Evolutionary conservation across 805 yeast genomes (phyloP).

Genomic region (Candida andamanensis): DNA sequence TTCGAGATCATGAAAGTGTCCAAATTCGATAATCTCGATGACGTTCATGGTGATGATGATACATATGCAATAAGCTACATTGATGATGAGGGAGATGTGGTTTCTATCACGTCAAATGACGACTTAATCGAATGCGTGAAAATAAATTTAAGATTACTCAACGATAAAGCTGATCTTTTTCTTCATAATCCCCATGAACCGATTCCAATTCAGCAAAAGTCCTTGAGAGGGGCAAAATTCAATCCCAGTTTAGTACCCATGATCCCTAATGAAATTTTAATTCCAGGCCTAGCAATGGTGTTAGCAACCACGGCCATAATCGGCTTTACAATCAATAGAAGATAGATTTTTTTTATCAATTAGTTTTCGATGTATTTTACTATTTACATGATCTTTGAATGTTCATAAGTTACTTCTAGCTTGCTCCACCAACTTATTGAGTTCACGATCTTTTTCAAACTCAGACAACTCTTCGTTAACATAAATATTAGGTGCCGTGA

Average conservation of each 20-base stretch:
- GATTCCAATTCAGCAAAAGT: slow-evolving; percentile 19
- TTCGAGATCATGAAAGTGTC: slow-evolving; percentile 19
- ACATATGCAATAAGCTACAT: slow-evolving; percentile 65
- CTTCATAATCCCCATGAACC: slow-evolving; percentile 62
- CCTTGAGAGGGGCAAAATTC: not conserved
- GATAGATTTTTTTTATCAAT: slow-evolving; percentile 6
- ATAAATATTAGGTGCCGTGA: slow-evolving; percentile 52
- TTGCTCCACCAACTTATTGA: slow-evolving; percentile 42
- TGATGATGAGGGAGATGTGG: slow-evolving; percentile 82
- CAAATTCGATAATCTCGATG: slow-evolving; percentile 13
- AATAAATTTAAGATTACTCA: slow-evolving; percentile 43
- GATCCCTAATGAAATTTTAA: slow-evolving; percentile 51
- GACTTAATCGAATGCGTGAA: slow-evolving; percentile 73
- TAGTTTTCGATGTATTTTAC: slow-evolving; percentile 2
- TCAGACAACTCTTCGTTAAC: slow-evolving; percentile 48
- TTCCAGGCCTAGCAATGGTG: slow-evolving; percentile 60
- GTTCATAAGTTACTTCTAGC: slow-evolving; percentile 26
- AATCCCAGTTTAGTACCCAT: slow-evolving; percentile 41
- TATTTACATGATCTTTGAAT: slow-evolving; percentile 7
- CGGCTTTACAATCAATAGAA: slow-evolving; percentile 50
- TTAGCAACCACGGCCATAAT: slow-evolving; percentile 55
- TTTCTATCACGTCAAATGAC: slow-evolving; percentile 67
- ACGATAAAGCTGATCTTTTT: slow-evolving; percentile 65
- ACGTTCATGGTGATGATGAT: slow-evolving; percentile 4
- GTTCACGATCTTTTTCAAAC: slow-evolving; percentile 39